These are phyloP conservation scores for Tetratostichococcus sp. DNA, from an alignment of 139 green algal species.

Conservation along the genomic window DNA sequence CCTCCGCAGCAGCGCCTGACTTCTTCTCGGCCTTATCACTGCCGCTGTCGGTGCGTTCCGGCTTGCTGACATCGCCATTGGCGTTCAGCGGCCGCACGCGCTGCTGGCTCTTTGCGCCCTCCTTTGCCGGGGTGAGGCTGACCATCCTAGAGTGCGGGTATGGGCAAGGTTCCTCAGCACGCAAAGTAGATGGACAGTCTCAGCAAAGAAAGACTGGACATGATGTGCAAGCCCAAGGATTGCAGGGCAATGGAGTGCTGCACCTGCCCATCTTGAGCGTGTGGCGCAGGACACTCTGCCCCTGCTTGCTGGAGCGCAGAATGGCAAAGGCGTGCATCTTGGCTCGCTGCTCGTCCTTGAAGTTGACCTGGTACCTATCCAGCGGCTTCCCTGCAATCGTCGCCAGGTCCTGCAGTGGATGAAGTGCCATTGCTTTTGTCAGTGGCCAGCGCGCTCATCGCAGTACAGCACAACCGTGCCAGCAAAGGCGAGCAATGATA, in stretches of 20 bases:
- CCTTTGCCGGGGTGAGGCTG: background rate
- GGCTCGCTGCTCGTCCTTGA: background rate
- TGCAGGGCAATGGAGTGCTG: too few species aligned
- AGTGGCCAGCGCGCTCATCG: too few species aligned
- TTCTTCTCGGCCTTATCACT: background rate
- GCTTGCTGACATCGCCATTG: background rate
- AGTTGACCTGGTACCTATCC: background rate
- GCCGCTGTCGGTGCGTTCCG: background rate
- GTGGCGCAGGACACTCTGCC: background rate
- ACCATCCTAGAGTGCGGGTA: background rate
- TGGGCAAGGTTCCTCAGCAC: too few species aligned
- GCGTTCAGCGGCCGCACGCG: background rate
- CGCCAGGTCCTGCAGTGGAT: background rate
- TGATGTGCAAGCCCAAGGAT: too few species aligned
- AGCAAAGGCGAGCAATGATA: too few species aligned
- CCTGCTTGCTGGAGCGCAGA: background rate
- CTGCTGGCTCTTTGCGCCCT: background rate
- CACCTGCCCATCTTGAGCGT: background rate
- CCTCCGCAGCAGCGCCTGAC: background rate
- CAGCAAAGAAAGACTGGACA: too few species aligned
- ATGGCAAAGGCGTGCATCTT: background rate
- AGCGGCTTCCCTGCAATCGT: background rate
- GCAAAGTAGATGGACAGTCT: too few species aligned
- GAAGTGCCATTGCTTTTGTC: too few species aligned
- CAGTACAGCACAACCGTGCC: too few species aligned